Percentiles rank a stretch among this genome's conserved stretches.
phyloP scores from a whole-genome alignment of 768 basidiomycete genomes.

The Tulasnella calospora region DNA sequence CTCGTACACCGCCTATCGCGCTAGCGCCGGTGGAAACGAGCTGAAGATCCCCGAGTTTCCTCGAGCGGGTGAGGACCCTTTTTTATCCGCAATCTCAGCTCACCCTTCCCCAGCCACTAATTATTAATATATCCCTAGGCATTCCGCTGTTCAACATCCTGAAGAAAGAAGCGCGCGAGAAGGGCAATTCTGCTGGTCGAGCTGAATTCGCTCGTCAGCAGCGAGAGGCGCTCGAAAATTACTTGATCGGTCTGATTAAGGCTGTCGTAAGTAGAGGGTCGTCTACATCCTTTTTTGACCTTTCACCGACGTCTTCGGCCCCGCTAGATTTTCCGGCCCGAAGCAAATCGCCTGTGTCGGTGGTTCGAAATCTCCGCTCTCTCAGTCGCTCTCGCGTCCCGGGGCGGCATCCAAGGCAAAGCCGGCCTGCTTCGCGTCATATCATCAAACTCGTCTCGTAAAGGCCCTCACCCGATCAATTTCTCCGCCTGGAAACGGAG shows the following conservation, averaged over 20 bases:
- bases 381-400: slow-evolving; percentile 69
- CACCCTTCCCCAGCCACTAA: neutral
- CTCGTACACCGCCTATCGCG: slow-evolving; percentile 54
- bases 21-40: slow-evolving; percentile 59
- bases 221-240: slow-evolving; percentile 77
- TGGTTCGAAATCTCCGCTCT: slow-evolving; percentile 92
- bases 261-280: slow-evolving; percentile 61
- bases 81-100: neutral
- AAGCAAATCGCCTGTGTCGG: slow-evolving; percentile 78
- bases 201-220: slow-evolving; percentile 78
- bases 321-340: slow-evolving; percentile 87
- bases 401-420: slow-evolving; percentile 86
- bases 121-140: slow-evolving; percentile 42
- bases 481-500: slow-evolving; percentile 47
- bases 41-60: slow-evolving; percentile 80
- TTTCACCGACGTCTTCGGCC: neutral
- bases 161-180: slow-evolving; percentile 54
- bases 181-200: slow-evolving; percentile 49
- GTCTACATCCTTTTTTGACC: neutral
- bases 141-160: slow-evolving; percentile 89
- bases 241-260: slow-evolving; percentile 79
- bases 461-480: slow-evolving; percentile 14
- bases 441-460: slow-evolving; percentile 35
- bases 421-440: slow-evolving; percentile 63
- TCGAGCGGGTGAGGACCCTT: slow-evolving; percentile 44